Evolutionary conservation across 2,329 filamentous ascomycete species (phyloP).

Genomic region (Penicillium rolfsii): DNA sequence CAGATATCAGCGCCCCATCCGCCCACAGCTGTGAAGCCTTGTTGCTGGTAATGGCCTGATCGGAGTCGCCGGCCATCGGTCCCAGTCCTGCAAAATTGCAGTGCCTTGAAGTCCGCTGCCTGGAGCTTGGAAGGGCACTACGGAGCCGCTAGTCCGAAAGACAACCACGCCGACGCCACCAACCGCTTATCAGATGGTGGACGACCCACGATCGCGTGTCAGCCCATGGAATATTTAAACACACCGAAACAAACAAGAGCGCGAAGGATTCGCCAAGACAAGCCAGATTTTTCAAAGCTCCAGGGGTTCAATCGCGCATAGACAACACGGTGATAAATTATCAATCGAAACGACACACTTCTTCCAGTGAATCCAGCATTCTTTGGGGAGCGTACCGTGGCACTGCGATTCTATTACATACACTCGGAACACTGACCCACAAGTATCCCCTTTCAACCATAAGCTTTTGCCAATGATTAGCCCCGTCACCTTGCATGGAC

Average conservation of each 20-base stretch:
- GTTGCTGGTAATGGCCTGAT: not conserved
- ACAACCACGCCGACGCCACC: not conserved
- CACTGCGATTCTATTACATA: not conserved
- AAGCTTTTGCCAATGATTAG: not conserved
- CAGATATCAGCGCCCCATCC: not conserved
- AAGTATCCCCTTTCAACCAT: not conserved
- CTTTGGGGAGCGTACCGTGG: not conserved
- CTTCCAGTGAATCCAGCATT: not conserved
- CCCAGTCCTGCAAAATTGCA: not conserved
- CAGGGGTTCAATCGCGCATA: not conserved
- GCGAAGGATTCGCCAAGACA: not conserved
- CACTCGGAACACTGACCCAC: not conserved
- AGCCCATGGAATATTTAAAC: not conserved
- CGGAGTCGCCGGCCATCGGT: not conserved
- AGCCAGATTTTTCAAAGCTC: not conserved
- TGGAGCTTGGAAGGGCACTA: not conserved
- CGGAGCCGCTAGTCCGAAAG: not conserved
- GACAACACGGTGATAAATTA: no score
- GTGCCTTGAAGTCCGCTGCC: not conserved
- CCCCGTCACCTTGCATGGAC: not conserved
- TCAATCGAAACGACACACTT: not conserved
- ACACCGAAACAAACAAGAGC: not conserved
- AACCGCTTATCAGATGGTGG: conserved; percentile 5
- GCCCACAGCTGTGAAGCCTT: not conserved
- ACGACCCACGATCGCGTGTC: not conserved